Percentiles rank a stretch among this genome's conserved stretches.
phyloP scores from a whole-genome alignment of 2,329 filamentous ascomycete species.

The Cladosporium sp. region DNA sequence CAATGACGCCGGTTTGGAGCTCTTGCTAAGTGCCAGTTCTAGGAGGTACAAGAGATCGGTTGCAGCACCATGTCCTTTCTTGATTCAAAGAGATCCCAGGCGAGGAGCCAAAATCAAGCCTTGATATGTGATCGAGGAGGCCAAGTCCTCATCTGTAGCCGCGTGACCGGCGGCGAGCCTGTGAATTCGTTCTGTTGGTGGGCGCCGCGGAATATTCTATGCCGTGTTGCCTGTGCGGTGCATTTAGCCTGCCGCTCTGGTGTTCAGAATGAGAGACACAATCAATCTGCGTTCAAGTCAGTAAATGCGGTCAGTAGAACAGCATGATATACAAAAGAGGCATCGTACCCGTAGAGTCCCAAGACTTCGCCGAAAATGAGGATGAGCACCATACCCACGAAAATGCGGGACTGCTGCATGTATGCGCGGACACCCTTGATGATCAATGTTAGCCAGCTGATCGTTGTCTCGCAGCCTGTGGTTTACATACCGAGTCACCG shows the following conservation, averaged over 20 bases:
- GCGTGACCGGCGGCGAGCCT: too few relatives aligned
- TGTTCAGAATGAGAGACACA: slow-evolving; percentile 90
- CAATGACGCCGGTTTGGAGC: too few relatives aligned
- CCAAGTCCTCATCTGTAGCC: too few relatives aligned
- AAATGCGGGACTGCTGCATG: slow-evolving; percentile 94
- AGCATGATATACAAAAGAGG: not conserved
- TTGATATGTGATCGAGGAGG: too few relatives aligned
- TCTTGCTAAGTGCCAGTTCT: too few relatives aligned
- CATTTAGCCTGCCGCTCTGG: slow-evolving; percentile 36
- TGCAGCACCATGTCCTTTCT: not conserved
- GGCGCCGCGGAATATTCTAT: too few relatives aligned
- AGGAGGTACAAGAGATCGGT: too few relatives aligned
- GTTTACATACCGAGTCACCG: slow-evolving; percentile 70
- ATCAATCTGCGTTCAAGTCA: slow-evolving; percentile 62
- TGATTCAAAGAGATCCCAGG: too few relatives aligned
- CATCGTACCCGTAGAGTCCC: slow-evolving; percentile 87
- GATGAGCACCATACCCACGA: slow-evolving; percentile 98
- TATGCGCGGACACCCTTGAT: slow-evolving; percentile 78
- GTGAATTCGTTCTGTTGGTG: too few relatives aligned
- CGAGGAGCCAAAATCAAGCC: too few relatives aligned
- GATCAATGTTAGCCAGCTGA: not conserved
- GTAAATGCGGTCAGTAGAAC: slow-evolving; percentile 10
- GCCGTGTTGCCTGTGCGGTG: too few relatives aligned
- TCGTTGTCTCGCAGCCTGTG: not conserved
- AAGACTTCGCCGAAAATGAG: slow-evolving; percentile 98